phyloP scores from a whole-genome alignment of 176 grass and related monocot genomes.

The Hyparrhenia diplandra region DNA sequence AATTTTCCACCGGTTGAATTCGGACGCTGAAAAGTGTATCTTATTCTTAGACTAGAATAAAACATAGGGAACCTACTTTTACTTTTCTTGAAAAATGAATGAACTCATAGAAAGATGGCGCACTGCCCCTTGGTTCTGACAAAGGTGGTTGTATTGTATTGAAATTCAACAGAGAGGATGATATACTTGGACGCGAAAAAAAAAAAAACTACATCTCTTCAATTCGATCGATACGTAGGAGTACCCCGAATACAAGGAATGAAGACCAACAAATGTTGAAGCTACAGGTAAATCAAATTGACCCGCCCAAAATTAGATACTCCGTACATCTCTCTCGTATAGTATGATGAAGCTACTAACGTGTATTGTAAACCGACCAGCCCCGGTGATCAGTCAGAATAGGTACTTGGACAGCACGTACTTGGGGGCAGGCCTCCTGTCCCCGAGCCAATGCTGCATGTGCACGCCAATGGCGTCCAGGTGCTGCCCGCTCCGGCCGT shows the following conservation, averaged over 20 bases:
- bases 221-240: neutral
- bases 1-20: neutral
- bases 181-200: neutral
- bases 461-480: constrained; percentile 88
- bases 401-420: constrained; percentile 71
- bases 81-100: neutral
- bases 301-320: neutral
- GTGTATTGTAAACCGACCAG: neutral
- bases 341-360: neutral
- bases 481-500: constrained; percentile 74
- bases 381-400: constrained; percentile 48
- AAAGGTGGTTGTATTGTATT: neutral
- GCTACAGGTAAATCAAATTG: neutral
- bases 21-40: neutral
- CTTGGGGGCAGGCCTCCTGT: constrained; percentile 52
- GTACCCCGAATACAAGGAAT: neutral
- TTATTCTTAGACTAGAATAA: neutral
- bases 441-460: constrained; percentile 88
- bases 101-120: neutral
- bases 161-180: neutral
- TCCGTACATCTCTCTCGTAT: neutral
- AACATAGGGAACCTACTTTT: neutral
- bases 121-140: neutral
- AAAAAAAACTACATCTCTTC: neutral
- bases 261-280: neutral